Base-by-base conservation (phyloP, 148 eudicot genomes). In the Nyssa sinensis region DNA sequence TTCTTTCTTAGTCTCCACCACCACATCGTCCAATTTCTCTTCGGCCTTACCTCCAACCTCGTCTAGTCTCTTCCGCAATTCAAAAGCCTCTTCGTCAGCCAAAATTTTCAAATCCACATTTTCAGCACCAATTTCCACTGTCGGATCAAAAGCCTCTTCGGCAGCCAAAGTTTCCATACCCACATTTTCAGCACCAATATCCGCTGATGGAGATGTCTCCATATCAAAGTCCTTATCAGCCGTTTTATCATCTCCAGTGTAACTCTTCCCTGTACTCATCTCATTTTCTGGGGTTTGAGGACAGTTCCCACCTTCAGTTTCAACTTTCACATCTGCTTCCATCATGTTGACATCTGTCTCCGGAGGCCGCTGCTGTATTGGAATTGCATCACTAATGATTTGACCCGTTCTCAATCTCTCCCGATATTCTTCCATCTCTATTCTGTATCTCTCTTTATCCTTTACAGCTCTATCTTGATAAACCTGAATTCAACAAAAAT, bases 371-470 rank as follows among this genome's bases (percentile, higher is more conserved):
- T 93, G 98, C 72, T 79, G 88, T 64, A 88, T 66, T 51, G 93
- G 94, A 30, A 84, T 71, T 24, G 88, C 87, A 66, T 75, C 66
- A 44, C 84, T 75, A 25, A 89, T 69, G 61, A 87, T 82, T 82
- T 84, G 84, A 23, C 85, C 90, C 33, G 67, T 65, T 30, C 74
- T 80, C 73, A 78, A 24, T 65, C 87, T 84, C 75, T 87, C 92
- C 63, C 79, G 83, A 59, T 92, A 95, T 27, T 58, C 79, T 70
- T 84, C 96, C 98, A 95, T 92, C 76, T 94, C 98, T 32, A 19
- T 65, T 80, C 68, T 83, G 83, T 95, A 95, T 78, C 98, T 81
- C 76, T 95, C 98, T 81, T 95, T 95, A 74, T 95, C 98, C 75
- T 75, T 83, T 10, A 79, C 44, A 44, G 98, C 97, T 63, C 85